Conservation (phyloP, 768 basidiomycete genomes). For the Serendipita indica region DNA sequence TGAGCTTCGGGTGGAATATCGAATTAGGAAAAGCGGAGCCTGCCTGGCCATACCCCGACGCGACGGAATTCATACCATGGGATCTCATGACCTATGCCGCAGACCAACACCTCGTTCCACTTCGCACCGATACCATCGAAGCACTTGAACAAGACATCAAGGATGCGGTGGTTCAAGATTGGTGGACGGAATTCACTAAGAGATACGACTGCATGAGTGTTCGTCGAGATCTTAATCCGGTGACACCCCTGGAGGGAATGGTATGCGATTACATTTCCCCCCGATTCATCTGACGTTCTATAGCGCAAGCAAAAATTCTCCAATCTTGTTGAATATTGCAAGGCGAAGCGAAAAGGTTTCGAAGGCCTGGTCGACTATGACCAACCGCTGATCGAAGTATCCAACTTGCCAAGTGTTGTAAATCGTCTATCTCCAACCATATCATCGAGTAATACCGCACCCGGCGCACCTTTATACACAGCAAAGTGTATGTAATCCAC, state of each 20-base stretch:
- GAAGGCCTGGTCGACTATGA: constrained; percentile 42
- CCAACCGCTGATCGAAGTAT: constrained; percentile 63
- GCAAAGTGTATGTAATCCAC: constrained; percentile 42
- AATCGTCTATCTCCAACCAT: constrained; percentile 32
- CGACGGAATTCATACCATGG: constrained; percentile 48
- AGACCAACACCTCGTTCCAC: constrained; percentile 34
- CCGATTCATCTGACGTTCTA: constrained; percentile 1
- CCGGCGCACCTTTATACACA: constrained; percentile 26
- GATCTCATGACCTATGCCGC: constrained; percentile 38
- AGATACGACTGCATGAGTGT: constrained; percentile 45
- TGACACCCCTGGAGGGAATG: constrained; percentile 53
- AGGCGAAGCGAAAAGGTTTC: constrained; percentile 44
- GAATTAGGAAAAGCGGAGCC: constrained; percentile 9
- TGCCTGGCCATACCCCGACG: constrained; percentile 22
- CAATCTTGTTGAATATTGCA: constrained; percentile 54
- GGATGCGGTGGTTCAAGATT: constrained; percentile 62
- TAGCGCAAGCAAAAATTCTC: constrained; percentile 48
- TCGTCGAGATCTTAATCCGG: constrained; percentile 53
- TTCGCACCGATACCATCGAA: constrained; percentile 28
- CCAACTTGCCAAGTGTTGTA: constrained; percentile 32
- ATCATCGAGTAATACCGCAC: constrained; percentile 25
- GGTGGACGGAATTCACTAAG: constrained; percentile 59
- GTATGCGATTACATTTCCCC: constrained; percentile 14
- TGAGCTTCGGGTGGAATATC: constrained; percentile 29
- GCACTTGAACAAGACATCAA: constrained; percentile 32